These are phyloP conservation scores for Laetiporus sulphureus DNA, from an alignment of 1,284 basidiomycete genomes.

Conservation along the genomic window DNA sequence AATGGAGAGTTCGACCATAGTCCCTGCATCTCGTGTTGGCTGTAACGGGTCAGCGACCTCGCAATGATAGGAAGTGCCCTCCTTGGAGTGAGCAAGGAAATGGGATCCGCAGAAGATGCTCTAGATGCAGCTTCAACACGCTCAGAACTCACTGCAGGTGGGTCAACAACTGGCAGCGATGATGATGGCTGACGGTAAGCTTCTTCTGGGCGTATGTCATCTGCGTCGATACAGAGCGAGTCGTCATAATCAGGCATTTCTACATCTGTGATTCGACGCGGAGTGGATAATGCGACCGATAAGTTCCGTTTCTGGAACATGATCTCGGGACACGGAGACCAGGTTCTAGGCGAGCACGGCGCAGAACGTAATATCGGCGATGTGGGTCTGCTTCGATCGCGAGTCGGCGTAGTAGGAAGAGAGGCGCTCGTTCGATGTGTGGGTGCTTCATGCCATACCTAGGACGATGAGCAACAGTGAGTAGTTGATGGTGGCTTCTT, in stretches of 20 bases:
- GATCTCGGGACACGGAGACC: not conserved
- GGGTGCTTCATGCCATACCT: not conserved
- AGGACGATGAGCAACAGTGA: not conserved
- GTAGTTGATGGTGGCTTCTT: not conserved
- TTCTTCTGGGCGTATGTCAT: no score
- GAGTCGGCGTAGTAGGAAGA: not conserved
- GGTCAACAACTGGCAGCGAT: no score
- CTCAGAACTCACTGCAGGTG: not conserved
- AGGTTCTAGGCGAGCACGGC: not conserved
- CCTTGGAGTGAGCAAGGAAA: constrained; percentile 1
- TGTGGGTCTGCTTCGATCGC: no score
- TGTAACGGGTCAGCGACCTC: not conserved
- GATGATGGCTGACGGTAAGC: no score
- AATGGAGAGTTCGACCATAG: not conserved
- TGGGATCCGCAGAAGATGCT: constrained; percentile 3
- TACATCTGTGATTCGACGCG: no score
- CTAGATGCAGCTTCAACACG: not conserved
- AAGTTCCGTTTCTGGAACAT: not conserved
- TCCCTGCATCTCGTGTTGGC: not conserved
- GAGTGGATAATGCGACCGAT: not conserved
- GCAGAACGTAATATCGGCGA: not conserved
- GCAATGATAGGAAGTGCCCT: not conserved
- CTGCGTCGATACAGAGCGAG: no score
- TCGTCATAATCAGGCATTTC: no score
- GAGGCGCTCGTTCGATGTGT: not conserved